phyloP scores from a whole-genome alignment of 805 yeast genomes.

The Isabelozyma heimii region DNA sequence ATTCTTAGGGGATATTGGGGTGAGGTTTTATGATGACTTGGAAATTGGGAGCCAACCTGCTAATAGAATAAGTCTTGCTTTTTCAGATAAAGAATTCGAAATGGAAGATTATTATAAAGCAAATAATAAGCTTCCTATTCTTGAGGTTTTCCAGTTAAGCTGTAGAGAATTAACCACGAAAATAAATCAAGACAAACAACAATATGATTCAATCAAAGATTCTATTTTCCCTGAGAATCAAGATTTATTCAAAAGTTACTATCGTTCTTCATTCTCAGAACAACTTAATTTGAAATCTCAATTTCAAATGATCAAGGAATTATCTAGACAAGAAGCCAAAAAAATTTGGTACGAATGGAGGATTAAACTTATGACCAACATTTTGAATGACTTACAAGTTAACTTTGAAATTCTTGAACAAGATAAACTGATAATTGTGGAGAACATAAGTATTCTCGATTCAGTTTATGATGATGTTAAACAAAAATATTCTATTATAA shows the following conservation, averaged over 20 bases:
- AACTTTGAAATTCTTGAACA: slow-evolving; percentile 16
- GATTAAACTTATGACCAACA: slow-evolving; percentile 45
- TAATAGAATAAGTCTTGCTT: slow-evolving; percentile 16
- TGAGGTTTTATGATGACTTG: slow-evolving; percentile 46
- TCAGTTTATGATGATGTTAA: slow-evolving; percentile 6
- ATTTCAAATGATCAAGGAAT: slow-evolving; percentile 47
- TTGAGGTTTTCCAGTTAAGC: slow-evolving; percentile 53
- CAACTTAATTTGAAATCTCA: slow-evolving; percentile 44
- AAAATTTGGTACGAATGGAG: slow-evolving; percentile 67
- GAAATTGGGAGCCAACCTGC: slow-evolving; percentile 28
- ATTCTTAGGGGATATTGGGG: slow-evolving; percentile 38
- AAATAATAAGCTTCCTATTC: slow-evolving; percentile 37
- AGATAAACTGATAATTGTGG: slow-evolving; percentile 13
- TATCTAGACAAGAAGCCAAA: slow-evolving; percentile 50
- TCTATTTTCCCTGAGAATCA: slow-evolving; percentile 48
- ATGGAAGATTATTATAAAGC: slow-evolving; percentile 38
- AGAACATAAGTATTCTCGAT: slow-evolving; percentile 11
- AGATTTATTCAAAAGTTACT: slow-evolving; percentile 47
- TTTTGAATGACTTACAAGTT: slow-evolving; percentile 30
- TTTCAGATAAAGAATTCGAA: slow-evolving; percentile 3
- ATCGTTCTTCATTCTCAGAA: slow-evolving; percentile 34
- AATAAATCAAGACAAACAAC: slow-evolving; percentile 46
- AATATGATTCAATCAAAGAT: slow-evolving; percentile 47
- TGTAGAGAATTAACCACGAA: slow-evolving; percentile 52
- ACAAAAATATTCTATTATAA: slow-evolving; percentile 4